A percentile compares a stretch with the other conserved stretches of the same genome.
These are phyloP conservation scores for Globisporangium emineosum DNA, from an alignment of 352 stramenopile genomes.

Conservation along the genomic window DNA sequence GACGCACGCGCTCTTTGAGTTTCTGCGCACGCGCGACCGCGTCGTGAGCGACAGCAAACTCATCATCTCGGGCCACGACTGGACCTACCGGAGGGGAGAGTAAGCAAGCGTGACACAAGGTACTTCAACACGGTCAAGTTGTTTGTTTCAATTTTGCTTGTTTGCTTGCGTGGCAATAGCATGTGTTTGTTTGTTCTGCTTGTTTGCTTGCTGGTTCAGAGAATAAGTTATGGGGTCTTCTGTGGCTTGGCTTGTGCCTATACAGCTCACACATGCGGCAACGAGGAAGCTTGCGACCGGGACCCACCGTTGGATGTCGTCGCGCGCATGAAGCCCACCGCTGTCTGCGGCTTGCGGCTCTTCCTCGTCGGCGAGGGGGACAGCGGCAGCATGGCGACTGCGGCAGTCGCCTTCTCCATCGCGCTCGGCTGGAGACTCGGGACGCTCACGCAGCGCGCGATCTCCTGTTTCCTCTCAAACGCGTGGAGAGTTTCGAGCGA, in stretches of 20 bases:
- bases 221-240: not conserved
- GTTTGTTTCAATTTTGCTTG: not conserved
- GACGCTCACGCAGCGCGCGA: slow-evolving; percentile 51
- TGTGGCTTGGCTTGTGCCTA: not conserved
- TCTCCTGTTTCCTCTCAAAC: slow-evolving; percentile 30
- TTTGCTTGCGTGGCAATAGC: not conserved
- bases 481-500: slow-evolving; percentile 26
- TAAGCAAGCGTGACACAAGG: not conserved
- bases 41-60: slow-evolving; percentile 30
- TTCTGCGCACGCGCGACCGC: slow-evolving; percentile 27
- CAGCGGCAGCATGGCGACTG: slow-evolving; percentile 3
- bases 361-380: slow-evolving; percentile 18
- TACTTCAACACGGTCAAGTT: not conserved
- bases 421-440: slow-evolving; percentile 49
- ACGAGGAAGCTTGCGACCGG: slow-evolving; percentile 5
- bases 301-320: slow-evolving; percentile 6
- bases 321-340: slow-evolving; percentile 15
- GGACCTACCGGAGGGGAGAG: slow-evolving; percentile 19
- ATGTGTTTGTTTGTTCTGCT: not conserved
- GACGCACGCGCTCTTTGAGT: slow-evolving; percentile 38
- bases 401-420: slow-evolving; percentile 45
- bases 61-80: slow-evolving; percentile 37
- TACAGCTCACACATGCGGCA: slow-evolving; percentile 18
- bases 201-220: not conserved
- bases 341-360: slow-evolving; percentile 14